Evolutionary conservation across 192 early-diverging fungal species (phyloP).

Genomic region (Backusella macrospora): DNA sequence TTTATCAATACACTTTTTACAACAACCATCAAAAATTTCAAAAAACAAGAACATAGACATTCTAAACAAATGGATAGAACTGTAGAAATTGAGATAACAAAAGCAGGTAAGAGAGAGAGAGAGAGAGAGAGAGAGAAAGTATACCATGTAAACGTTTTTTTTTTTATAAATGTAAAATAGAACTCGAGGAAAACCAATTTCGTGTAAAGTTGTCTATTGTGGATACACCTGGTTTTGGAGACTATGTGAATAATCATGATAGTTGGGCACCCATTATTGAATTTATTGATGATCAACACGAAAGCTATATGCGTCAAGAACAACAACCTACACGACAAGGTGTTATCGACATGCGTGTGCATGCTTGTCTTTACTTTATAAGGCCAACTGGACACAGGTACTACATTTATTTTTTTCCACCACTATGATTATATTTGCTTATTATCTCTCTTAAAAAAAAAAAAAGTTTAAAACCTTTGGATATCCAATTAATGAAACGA

Average conservation of each 20-base stretch:
- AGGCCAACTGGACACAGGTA: conserved; percentile 93
- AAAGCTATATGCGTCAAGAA: conserved; percentile 91
- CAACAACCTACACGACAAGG: conserved; percentile 80
- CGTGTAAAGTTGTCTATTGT: conserved; percentile 92
- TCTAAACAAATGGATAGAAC: conserved; percentile 93
- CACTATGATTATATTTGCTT: background rate
- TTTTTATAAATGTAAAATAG: conserved; percentile 38
- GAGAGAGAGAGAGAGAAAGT: background rate
- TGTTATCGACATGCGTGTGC: conserved; percentile 92
- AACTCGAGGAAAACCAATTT: conserved; percentile 96
- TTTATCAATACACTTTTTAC: conserved; percentile 98
- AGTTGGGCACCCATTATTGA: conserved; percentile 96
- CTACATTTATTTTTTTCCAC: conserved; percentile 8
- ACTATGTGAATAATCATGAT: conserved; percentile 96
- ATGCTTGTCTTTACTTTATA: conserved; percentile 96
- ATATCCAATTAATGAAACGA: conserved; percentile 94
- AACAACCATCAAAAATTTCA: conserved; percentile 58
- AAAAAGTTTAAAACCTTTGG: conserved; percentile 69
- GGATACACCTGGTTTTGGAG: conserved; percentile 98
- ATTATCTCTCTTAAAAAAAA: background rate
- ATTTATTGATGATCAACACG: conserved; percentile 95
- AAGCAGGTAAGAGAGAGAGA: conserved; percentile 68
- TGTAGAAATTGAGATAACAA: conserved; percentile 97
- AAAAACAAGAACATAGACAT: conserved; percentile 61
- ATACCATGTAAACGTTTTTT: too few relatives aligned